Percentiles rank a stretch among this genome's conserved stretches.
These are phyloP conservation scores for Beta vulgaris DNA, from an alignment of 148 eudicot genomes.

Conservation along the genomic window DNA sequence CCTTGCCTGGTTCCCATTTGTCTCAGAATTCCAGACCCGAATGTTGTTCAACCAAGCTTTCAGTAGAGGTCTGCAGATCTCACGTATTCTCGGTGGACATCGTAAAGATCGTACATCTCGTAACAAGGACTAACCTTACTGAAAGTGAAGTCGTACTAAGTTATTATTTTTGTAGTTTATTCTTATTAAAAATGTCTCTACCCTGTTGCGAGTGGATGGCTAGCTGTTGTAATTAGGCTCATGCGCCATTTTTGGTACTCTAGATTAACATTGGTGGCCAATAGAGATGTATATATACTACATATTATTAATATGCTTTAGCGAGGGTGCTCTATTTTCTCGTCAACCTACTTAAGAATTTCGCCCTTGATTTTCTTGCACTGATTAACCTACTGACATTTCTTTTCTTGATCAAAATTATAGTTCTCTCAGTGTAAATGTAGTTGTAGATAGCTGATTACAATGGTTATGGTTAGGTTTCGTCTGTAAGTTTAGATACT, in stretches of 20 bases:
- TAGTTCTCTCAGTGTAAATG: too few species aligned
- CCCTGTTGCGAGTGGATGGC: background rate
- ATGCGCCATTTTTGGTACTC: background rate
- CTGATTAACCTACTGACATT: too few species aligned
- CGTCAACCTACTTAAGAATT: background rate
- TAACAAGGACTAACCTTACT: slow-evolving; percentile 48
- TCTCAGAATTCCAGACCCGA: slow-evolving; percentile 76
- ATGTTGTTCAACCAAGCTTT: slow-evolving; percentile 88
- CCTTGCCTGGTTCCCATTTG: slow-evolving; percentile 88
- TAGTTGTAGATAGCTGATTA: too few species aligned
- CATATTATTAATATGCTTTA: too few species aligned
- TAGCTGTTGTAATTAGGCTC: slow-evolving; percentile 20
- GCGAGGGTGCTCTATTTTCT: background rate
- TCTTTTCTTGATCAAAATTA: too few species aligned
- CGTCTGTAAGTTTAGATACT: too few species aligned
- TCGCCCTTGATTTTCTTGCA: too few species aligned
- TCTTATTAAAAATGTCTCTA: background rate
- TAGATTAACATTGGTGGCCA: background rate
- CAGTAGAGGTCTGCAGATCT: slow-evolving; percentile 84
- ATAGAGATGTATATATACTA: too few species aligned
- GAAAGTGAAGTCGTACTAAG: background rate
- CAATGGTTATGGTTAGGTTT: too few species aligned
- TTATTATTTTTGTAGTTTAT: background rate
- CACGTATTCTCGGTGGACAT: slow-evolving; percentile 83
- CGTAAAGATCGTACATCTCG: slow-evolving; percentile 67